phyloP scores from a whole-genome alignment of 441 rosid species.

The Melastoma candidum region DNA sequence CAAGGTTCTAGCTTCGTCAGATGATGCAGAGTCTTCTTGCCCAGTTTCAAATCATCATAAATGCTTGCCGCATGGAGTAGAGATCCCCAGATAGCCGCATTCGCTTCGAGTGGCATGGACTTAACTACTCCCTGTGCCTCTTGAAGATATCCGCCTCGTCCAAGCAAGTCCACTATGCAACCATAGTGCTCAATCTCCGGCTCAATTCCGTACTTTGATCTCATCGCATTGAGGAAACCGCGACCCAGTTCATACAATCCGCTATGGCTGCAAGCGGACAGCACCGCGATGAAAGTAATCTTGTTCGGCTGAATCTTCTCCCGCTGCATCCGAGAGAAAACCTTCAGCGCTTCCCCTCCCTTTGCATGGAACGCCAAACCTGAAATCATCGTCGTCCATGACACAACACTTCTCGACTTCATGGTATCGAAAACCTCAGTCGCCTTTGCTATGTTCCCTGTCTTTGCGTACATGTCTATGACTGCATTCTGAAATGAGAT shows the following conservation, averaged over 20 bases:
- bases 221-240: constrained; percentile 39
- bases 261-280: constrained; percentile 71
- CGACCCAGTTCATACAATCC: constrained; percentile 53
- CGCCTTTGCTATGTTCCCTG: constrained; percentile 44
- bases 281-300: constrained; percentile 53
- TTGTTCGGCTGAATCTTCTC: constrained; percentile 44
- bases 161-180: constrained; percentile 61
- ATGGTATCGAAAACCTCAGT: constrained; percentile 35
- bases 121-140: constrained; percentile 46
- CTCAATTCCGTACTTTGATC: constrained; percentile 24
- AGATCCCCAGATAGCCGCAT: constrained; percentile 67
- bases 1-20: constrained; percentile 41
- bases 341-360: constrained; percentile 47
- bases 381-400: constrained; percentile 63
- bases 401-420: constrained; percentile 34
- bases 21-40: constrained; percentile 41
- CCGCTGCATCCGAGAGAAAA: constrained; percentile 49
- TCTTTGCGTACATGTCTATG: constrained; percentile 68
- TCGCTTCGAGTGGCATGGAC: constrained; percentile 60
- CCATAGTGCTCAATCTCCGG: constrained; percentile 72
- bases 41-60: constrained; percentile 36
- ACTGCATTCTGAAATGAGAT: constrained; percentile 50
- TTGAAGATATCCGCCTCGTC: constrained; percentile 55
- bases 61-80: constrained; percentile 51
- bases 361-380: constrained; percentile 57